A percentile compares a stretch with the other conserved stretches of the same genome.
These are phyloP conservation scores for Gracilaria gracilis DNA, from an alignment of 23 red algal species.

Conservation along the genomic window DNA sequence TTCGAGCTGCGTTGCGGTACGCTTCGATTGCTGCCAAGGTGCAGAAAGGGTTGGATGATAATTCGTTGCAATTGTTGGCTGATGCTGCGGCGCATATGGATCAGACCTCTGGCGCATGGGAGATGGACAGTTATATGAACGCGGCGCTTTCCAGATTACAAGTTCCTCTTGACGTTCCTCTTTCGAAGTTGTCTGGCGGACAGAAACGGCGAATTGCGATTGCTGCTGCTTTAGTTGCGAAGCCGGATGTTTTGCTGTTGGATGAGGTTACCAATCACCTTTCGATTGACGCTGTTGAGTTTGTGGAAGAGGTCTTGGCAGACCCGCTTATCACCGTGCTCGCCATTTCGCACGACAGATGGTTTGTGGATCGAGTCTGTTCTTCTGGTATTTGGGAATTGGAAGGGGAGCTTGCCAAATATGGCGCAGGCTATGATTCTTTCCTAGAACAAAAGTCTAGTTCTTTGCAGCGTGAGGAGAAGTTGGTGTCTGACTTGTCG, in stretches of 20 bases:
- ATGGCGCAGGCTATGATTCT: constrained; percentile 73
- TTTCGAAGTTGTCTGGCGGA: constrained; percentile 76
- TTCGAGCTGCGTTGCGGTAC: constrained; percentile 41
- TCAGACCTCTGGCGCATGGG: constrained; percentile 66
- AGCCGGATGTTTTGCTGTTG: constrained; percentile 85
- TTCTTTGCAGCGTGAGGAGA: constrained; percentile 22
- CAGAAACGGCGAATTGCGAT: constrained; percentile 87
- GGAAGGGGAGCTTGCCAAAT: constrained; percentile 59
- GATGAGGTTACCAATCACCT: constrained; percentile 98
- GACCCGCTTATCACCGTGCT: constrained; percentile 76
- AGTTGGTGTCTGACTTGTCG: constrained; percentile 17
- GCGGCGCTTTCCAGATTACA: constrained; percentile 41
- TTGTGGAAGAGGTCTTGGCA: constrained; percentile 77
- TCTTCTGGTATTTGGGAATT: constrained; percentile 83
- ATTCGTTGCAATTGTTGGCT: neutral
- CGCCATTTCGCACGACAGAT: constrained; percentile 85
- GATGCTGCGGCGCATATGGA: constrained; percentile 56
- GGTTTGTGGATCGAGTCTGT: constrained; percentile 78
- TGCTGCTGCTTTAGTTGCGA: constrained; percentile 71
- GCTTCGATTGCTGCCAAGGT: neutral
- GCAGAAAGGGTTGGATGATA: neutral
- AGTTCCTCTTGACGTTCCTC: constrained; percentile 39
- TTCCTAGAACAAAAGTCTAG: constrained; percentile 79
- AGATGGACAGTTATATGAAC: constrained; percentile 67
- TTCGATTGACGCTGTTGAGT: constrained; percentile 81